These are phyloP conservation scores for Ceratocystis destructans DNA, from an alignment of 2,329 filamentous ascomycete species.

Conservation along the genomic window DNA sequence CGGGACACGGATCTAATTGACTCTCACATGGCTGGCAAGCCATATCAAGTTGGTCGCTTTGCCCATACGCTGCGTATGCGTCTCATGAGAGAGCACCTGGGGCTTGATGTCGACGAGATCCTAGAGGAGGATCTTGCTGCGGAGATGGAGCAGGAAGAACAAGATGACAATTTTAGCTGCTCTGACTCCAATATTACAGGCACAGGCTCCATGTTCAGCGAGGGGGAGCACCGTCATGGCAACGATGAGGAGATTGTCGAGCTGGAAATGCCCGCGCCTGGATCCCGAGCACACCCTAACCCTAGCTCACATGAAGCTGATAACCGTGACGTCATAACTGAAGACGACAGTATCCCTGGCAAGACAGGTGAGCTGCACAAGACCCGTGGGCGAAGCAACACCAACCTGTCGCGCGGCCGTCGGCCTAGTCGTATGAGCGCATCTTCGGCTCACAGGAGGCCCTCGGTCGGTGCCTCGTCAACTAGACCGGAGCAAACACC, in stretches of 20 bases:
- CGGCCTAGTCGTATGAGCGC: constrained; percentile 15
- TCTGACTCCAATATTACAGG: constrained; percentile 27
- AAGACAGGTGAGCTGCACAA: constrained; percentile 34
- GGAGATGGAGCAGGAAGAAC: constrained; percentile 44
- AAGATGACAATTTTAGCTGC: constrained; percentile 27
- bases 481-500: background rate
- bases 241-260: background rate
- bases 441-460: constrained; percentile 13
- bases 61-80: constrained; percentile 85
- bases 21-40: constrained; percentile 80
- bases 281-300: constrained; percentile 57
- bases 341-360: constrained; percentile 47
- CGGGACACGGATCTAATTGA: constrained; percentile 85
- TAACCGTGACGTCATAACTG: constrained; percentile 46
- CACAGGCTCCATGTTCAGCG: constrained; percentile 22
- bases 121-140: constrained; percentile 62
- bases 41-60: constrained; percentile 82
- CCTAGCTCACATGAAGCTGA: constrained; percentile 62
- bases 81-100: constrained; percentile 90
- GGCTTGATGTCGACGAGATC: constrained; percentile 86
- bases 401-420: constrained; percentile 22
- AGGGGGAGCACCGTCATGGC: background rate
- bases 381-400: constrained; percentile 19
- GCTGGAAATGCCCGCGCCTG: background rate
- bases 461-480: constrained; percentile 21